Base-by-base conservation (phyloP, 371 early-diverging fungal species). In the Syncephalastrum contaminatum region DNA sequence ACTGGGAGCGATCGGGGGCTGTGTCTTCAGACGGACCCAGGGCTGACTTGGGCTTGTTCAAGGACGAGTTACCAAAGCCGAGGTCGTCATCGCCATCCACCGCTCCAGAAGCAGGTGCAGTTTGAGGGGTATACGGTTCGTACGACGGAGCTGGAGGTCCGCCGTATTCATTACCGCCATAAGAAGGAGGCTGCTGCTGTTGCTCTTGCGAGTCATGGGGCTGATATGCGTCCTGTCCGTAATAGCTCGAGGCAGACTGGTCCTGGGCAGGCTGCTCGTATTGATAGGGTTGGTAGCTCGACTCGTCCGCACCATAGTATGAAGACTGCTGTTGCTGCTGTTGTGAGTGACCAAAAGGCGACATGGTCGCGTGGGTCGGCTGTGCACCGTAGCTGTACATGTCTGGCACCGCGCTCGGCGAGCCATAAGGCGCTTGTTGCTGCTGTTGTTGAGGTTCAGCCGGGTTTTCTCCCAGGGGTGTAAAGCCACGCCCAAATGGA, bases 51-150 rank as follows among this genome's bases (percentile, higher is more conserved):
- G 60, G 41, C 40, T 62, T 56, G 24, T 63, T 76, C 12, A 59
- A 47, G 2, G 72, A 48, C 15, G 64, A 69, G 41, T 84, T 84
- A 21, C 84, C 81, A 24, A 84, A 73, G n/a, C 84, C 84, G 43
- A 84, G 66, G 56, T 78, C 82, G 51, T 77, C 80, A 40, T 77
- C 76, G 14, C 70, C 72, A 2, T 69, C 67, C 42, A 67, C 56
- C 12, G 54, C 22, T 16, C 48, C 21, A 4, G 47, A 2, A 24
- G 47, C 46, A 30, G 15, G 20, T 21, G 44, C 45, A 0, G 46
- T 30, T 13, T 18, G 53, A 8, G 36, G 1, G 12, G 36, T 10
- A 8, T 30, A 30, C 0, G 36, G 12, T 30, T 30, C 36, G 36
- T 30, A 30, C 5, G 36, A 30, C 10, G 36, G 36, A 30, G 36